Base-by-base conservation (phyloP, 2,329 filamentous ascomycete species). In the Nannizziopsis arthrosporioides region DNA sequence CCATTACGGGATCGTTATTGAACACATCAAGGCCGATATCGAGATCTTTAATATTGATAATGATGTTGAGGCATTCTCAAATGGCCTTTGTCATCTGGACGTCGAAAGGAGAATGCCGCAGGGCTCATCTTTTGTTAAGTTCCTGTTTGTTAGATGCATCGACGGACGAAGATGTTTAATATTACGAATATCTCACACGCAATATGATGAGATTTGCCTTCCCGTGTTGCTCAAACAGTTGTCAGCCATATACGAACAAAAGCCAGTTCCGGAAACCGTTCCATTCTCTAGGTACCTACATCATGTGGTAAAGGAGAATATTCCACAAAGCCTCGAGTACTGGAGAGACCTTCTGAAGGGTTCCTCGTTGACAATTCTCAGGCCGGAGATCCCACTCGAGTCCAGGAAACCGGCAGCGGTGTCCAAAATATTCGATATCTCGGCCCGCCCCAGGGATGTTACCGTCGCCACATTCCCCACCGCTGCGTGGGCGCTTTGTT, bases 121-220 rank as follows among this genome's bases (percentile, higher is more conserved):
- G 0, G 77, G 77, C 2, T 74, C 73, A 0, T 62, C 72, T 7
- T 80, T 80, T 52, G 68, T 74, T 46, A 75, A 75, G 51, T 77
- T 73, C 68, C 67, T 75, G 56, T 69, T 71, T 41, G 59, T 75
- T 27, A 59, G 63, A 41, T 58, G 59, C 22, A 51, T 44, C 7
- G 44, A 54, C 12, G 56, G 57, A 7, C 52, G 59, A 5, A 59
- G 59, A 2, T 63, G 62, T 22, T 69, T 81, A n/a, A 59, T 73
- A 42, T 70, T 79, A 63, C 73, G 77, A 51, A 73, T 81, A 49
- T 80, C 77, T 0, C 78, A 81, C 58, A 73, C 77, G 0, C 77
- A 81, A 54, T 81, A 81, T 59, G 78, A 81, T 53, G 78, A 78
- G 55, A 77, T 81, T 38, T 80, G 74, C 54, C 70, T 81, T 3